These are phyloP conservation scores for Lolium multiflorum DNA, from an alignment of 176 grass and related monocot species.

Conservation along the genomic window DNA sequence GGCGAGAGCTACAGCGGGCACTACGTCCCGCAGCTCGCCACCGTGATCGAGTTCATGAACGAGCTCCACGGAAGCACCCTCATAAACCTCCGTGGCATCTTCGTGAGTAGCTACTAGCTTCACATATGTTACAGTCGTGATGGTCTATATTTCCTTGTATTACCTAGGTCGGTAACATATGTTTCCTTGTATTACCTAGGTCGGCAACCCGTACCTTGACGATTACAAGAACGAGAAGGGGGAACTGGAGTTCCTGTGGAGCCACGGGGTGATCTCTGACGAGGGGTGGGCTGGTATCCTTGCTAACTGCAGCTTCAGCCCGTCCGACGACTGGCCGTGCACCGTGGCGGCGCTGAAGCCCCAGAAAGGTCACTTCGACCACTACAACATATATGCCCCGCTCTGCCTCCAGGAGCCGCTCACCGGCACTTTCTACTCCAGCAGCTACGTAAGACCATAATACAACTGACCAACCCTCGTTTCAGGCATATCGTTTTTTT, in stretches of 20 bases:
- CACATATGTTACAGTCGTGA: not conserved
- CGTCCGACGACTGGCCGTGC: slow-evolving; percentile 9
- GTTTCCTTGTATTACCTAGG: not conserved
- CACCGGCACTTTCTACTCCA: not conserved
- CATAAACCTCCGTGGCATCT: slow-evolving; percentile 51
- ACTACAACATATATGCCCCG: slow-evolving; percentile 52
- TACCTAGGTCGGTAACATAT: too few species aligned
- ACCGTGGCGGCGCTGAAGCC: not conserved
- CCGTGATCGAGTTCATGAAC: slow-evolving; percentile 36
- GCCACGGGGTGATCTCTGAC: slow-evolving; percentile 55
- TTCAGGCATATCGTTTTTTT: not conserved
- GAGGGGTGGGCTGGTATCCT: slow-evolving; percentile 46
- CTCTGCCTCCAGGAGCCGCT: slow-evolving; percentile 19
- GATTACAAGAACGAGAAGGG: slow-evolving; percentile 34
- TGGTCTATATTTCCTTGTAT: too few species aligned
- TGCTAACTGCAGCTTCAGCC: slow-evolving; percentile 48
- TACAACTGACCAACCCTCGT: too few species aligned
- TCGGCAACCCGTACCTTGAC: slow-evolving; percentile 55
- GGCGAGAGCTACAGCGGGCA: slow-evolving; percentile 69
- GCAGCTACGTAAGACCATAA: slow-evolving; percentile 29
- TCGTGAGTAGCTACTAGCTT: slow-evolving; percentile 26
- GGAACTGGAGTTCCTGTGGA: slow-evolving; percentile 46
- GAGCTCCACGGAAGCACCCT: not conserved
- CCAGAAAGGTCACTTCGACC: slow-evolving; percentile 21
- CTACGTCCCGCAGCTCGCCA: slow-evolving; percentile 56